Evolutionary conservation across 2,329 filamentous ascomycete species (phyloP), one percentile per base, ranked within the genome.

Genomic region (Teratosphaeria gauchensis): DNA sequence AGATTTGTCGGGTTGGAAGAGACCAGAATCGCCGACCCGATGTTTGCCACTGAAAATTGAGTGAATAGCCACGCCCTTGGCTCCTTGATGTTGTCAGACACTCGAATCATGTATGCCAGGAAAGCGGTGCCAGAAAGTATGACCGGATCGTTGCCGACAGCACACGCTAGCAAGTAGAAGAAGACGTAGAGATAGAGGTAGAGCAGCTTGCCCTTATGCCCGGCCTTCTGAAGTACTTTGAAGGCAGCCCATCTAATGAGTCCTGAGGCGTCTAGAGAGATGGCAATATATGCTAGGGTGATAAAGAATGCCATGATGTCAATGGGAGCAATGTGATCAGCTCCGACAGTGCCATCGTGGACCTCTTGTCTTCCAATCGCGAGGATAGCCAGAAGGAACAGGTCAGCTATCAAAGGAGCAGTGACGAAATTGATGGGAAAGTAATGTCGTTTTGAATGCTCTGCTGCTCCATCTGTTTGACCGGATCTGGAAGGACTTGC

Each of bases 1-100:
- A 90, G 79, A 58, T 90, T 90, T 2, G 88, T 90, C 0, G 88
- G 88, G 60, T 90, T 90, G 0, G 87, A 90, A 0, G 87, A 90
- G 9, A 91, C 88, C 12, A 91, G 76, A 28, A 90, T 88, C 0
- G 88, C 86, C 0, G 87, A 90, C 1, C 84, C 84, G 54, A 90
- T 87, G 61, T 90, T 90, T 56, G 86, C 86, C 1, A 89, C 72
- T 16, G 87, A 81, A 59, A 90, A 90, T 59, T 90, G 87, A 1
- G 82, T 82, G 64, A 84, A 81, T 24, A 90, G 89, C 87, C 87
- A 90, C 0, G 87, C 87, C 65, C 84, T 76, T 0, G 87, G 86
- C 58, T 88, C 82, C 11, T 80, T 74, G 59, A 90, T 90, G 63
- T 90, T 90, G 71, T 81, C 84, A 0, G 86, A 89, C 0, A 89